phyloP scores from a whole-genome alignment of 2,329 filamentous ascomycete species.

The Ophiocordyceps camponoti-leonardi region DNA sequence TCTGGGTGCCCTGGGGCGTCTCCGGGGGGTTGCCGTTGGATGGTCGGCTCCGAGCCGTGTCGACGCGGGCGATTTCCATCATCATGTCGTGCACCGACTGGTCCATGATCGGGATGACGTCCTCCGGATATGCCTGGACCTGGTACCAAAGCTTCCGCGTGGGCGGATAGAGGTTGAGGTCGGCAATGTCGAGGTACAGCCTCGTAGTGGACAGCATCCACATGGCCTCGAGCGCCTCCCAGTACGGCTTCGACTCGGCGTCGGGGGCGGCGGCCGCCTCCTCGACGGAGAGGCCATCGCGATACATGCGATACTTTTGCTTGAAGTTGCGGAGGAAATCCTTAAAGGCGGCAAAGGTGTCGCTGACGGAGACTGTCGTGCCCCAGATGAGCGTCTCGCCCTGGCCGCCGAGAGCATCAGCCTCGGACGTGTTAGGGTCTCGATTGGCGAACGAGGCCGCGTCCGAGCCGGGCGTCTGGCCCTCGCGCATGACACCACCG shows the following conservation, averaged over 20 bases:
- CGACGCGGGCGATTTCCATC: constrained; percentile 70
- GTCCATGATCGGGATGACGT: constrained; percentile 95
- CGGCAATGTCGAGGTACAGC: constrained; percentile 74
- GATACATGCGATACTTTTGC: constrained; percentile 84
- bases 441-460: constrained; percentile 42
- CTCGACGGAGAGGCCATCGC: constrained; percentile 65
- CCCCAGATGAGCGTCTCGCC: constrained; percentile 86
- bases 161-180: constrained; percentile 82
- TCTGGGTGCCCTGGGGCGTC: constrained; percentile 31
- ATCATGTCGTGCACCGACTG: constrained; percentile 85
- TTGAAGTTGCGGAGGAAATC: constrained; percentile 88
- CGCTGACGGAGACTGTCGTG: constrained; percentile 86
- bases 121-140: constrained; percentile 80
- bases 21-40: constrained; percentile 38
- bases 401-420: constrained; percentile 67
- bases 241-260: constrained; percentile 66
- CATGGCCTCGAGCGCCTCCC: constrained; percentile 79
- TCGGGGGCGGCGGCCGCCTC: constrained; percentile 53
- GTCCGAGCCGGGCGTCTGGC: constrained; percentile 33
- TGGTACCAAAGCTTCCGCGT: constrained; percentile 94
- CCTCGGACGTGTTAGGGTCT: constrained; percentile 80
- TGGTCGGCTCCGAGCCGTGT: constrained; percentile 52
- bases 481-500: constrained; percentile 39
- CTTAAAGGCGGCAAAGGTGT: constrained; percentile 75
- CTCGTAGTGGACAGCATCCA: constrained; percentile 67